phyloP scores from a whole-genome alignment of 192 early-diverging fungal species.

The Funneliformis geosporum region DNA sequence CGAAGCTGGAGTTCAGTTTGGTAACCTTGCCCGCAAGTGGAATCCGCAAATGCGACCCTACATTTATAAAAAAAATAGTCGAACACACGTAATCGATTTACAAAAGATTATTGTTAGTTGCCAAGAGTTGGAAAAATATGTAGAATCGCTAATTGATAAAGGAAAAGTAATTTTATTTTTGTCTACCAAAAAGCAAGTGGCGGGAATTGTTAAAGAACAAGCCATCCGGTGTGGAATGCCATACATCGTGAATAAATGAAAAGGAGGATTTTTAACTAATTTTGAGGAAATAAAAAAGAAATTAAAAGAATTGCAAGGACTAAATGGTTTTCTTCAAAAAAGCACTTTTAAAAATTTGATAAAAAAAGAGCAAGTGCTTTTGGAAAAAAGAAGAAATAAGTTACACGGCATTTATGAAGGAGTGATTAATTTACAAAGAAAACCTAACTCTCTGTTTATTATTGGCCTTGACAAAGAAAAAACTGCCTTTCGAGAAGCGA shows the following conservation, averaged over 20 bases:
- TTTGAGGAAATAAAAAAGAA: neutral
- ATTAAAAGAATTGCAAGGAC: neutral
- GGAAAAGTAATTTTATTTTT: slow-evolving; percentile 5
- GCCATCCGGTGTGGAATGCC: neutral
- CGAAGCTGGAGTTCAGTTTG: too few relatives aligned
- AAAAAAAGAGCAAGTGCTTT: slow-evolving; percentile 1
- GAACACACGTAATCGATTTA: too few relatives aligned
- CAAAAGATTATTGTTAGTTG: too few relatives aligned
- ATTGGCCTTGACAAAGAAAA: slow-evolving; percentile 17
- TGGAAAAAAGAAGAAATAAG: slow-evolving; percentile 13
- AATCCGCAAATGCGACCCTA: too few relatives aligned
- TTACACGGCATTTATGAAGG: slow-evolving; percentile 12
- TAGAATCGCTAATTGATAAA: too few relatives aligned
- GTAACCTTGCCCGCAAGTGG: too few relatives aligned
- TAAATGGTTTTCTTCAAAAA: neutral
- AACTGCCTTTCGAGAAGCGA: neutral
- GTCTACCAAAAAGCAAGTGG: neutral
- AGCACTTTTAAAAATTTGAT: neutral
- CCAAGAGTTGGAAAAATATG: too few relatives aligned
- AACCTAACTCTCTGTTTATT: neutral
- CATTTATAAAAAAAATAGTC: too few relatives aligned
- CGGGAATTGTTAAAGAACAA: neutral
- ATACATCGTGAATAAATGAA: slow-evolving; percentile 13
- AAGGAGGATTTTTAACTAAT: slow-evolving; percentile 25
- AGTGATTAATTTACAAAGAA: neutral